Conservation (phyloP, 441 rosid species). For the Pelargonium myrrhifolium region DNA sequence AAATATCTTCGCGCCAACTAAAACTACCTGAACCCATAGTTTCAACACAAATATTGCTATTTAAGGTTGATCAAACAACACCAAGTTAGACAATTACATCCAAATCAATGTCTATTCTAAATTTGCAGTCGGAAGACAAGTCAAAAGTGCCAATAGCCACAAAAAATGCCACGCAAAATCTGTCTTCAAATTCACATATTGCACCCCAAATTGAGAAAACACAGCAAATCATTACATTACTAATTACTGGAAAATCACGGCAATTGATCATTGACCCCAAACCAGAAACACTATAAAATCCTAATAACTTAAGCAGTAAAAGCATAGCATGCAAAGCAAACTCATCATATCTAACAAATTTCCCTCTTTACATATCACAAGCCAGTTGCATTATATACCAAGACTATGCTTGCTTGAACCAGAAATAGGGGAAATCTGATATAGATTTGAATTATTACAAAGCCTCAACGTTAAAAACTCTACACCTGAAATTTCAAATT, state of each 20-base stretch:
- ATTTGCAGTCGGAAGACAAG: background rate
- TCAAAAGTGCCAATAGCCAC: background rate
- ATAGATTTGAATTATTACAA: background rate
- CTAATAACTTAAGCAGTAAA: background rate
- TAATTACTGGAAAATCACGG: background rate
- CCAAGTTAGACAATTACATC: background rate
- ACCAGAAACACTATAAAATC: background rate
- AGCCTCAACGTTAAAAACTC: background rate
- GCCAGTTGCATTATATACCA: background rate
- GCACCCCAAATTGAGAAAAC: background rate
- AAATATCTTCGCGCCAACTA: background rate
- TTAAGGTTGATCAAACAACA: background rate
- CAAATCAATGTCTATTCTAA: background rate
- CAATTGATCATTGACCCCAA: background rate
- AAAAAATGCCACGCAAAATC: background rate
- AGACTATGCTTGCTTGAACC: background rate
- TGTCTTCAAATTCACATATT: background rate
- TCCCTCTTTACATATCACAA: background rate
- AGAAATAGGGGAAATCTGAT: background rate
- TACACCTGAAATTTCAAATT: background rate
- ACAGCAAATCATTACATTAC: background rate
- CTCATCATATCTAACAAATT: background rate
- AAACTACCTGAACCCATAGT: background rate
- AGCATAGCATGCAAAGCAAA: slow-evolving; percentile 1
- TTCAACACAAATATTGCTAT: background rate